A percentile compares a stretch with the other conserved stretches of the same genome.
Conservation (phyloP, 768 basidiomycete species). For the Leccinum aurantiacum region DNA sequence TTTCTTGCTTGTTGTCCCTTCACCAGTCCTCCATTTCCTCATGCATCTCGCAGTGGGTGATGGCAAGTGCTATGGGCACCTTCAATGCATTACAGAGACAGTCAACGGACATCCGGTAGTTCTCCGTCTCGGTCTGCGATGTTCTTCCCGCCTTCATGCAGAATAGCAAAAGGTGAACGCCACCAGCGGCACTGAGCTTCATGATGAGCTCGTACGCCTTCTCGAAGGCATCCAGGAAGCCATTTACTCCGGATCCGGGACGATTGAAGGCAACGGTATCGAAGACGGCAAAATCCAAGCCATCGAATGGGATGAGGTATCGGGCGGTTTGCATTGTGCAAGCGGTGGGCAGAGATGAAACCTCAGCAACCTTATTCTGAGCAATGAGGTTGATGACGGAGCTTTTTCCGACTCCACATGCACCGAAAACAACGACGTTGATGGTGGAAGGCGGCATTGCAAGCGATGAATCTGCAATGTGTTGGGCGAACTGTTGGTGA, state of each 20-base stretch:
- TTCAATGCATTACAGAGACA: conserved; percentile 34
- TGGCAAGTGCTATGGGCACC: conserved; percentile 40
- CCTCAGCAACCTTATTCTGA: conserved; percentile 19
- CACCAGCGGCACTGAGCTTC: conserved; percentile 28
- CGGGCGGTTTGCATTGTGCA: conserved; percentile 35
- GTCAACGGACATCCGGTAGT: conserved; percentile 42
- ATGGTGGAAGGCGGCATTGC: not conserved
- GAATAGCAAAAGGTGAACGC: conserved; percentile 44
- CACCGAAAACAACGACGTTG: conserved; percentile 32
- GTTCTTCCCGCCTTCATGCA: conserved; percentile 41
- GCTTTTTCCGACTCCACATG: too few species aligned
- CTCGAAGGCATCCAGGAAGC: conserved; percentile 28
- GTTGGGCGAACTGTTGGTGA: conserved; percentile 11
- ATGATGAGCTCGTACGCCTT: conserved; percentile 34
- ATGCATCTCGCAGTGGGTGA: conserved; percentile 40
- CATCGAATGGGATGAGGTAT: conserved; percentile 29
- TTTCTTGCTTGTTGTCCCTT: conserved; percentile 26
- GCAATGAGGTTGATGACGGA: conserved; percentile 6
- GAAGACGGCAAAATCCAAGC: conserved; percentile 24
- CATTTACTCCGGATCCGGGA: conserved; percentile 24
- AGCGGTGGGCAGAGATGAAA: conserved; percentile 12
- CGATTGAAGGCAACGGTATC: conserved; percentile 37
- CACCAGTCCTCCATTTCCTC: conserved; percentile 35
- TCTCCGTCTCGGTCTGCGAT: conserved; percentile 31
- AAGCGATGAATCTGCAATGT: not conserved